Conservation (phyloP, 164 flowering plant species). For the Liquidambar formosana region DNA sequence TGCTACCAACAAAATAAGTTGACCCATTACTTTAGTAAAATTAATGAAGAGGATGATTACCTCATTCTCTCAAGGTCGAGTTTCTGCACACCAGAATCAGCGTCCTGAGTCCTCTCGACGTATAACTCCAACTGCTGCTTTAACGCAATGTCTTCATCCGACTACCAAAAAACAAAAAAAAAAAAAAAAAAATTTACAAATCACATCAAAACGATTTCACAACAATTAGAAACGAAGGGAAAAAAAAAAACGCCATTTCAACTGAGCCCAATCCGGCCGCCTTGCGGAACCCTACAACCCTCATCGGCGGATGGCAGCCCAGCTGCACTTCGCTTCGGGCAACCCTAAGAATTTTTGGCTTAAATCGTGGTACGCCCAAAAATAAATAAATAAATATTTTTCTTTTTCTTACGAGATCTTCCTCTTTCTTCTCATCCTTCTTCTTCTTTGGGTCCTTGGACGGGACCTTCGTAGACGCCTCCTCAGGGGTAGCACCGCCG, state of each 20-base stretch:
- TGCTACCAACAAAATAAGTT: no score
- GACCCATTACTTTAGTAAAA: no score
- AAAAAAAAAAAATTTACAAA: conserved; percentile 4
- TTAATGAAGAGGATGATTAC: conserved; percentile 27
- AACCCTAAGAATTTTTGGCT: no score
- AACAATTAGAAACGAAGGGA: no score
- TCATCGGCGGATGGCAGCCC: no score
- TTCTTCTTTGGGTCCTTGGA: conserved; percentile 72
- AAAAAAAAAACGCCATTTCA: no score
- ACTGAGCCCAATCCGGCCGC: not conserved
- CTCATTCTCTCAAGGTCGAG: conserved; percentile 95
- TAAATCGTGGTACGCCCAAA: no score
- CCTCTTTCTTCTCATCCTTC: conserved; percentile 92
- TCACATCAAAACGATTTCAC: not conserved
- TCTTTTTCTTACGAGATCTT: conserved; percentile 61
- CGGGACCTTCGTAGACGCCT: conserved; percentile 55
- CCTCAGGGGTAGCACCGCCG: conserved; percentile 33
- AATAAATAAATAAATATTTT: no score
- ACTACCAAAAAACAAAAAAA: no score
- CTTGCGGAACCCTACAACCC: no score
- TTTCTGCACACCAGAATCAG: conserved; percentile 82
- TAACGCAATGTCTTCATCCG: conserved; percentile 94
- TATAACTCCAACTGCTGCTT: conserved; percentile 95
- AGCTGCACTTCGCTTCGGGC: no score
- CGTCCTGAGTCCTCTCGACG: conserved; percentile 88